These are phyloP conservation scores for Malbranchea zuffiana DNA, from an alignment of 2,329 filamentous ascomycete species.

Conservation along the genomic window DNA sequence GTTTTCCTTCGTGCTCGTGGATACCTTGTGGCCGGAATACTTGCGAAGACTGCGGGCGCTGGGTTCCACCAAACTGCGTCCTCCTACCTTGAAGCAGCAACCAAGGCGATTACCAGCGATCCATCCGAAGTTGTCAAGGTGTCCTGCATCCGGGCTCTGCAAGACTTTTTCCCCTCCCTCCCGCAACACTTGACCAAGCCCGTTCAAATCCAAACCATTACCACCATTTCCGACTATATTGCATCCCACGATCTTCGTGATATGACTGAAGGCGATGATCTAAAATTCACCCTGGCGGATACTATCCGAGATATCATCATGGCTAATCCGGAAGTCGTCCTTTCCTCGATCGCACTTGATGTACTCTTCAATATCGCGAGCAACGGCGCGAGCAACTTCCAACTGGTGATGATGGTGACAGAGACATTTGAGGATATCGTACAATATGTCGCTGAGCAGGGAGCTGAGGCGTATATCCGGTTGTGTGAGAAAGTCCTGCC, in stretches of 20 bases:
- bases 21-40: conserved; percentile 70
- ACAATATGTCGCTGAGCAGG: conserved; percentile 51
- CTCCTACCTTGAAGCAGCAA: conserved; percentile 45
- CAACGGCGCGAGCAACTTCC: conserved; percentile 79
- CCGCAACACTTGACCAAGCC: conserved; percentile 41
- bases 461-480: conserved; percentile 58
- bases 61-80: conserved; percentile 36
- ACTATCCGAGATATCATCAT: conserved; percentile 73
- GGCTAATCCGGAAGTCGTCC: conserved; percentile 62
- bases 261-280: conserved; percentile 77
- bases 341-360: conserved; percentile 61
- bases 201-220: conserved; percentile 51
- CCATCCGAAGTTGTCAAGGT: conserved; percentile 82
- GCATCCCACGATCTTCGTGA: conserved; percentile 70
- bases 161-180: conserved; percentile 52
- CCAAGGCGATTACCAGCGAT: conserved; percentile 65
- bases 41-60: conserved; percentile 58
- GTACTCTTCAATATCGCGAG: conserved; percentile 82
- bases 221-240: conserved; percentile 60
- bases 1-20: conserved; percentile 75
- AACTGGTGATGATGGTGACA: conserved; percentile 73
- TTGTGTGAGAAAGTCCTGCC: conserved; percentile 81
- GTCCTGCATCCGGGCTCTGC: conserved; percentile 76
- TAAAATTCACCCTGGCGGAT: conserved; percentile 81
- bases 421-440: conserved; percentile 90